Evolutionary conservation across 179 eudicot species (phyloP).

Genomic region (Vitellaria paradoxa): DNA sequence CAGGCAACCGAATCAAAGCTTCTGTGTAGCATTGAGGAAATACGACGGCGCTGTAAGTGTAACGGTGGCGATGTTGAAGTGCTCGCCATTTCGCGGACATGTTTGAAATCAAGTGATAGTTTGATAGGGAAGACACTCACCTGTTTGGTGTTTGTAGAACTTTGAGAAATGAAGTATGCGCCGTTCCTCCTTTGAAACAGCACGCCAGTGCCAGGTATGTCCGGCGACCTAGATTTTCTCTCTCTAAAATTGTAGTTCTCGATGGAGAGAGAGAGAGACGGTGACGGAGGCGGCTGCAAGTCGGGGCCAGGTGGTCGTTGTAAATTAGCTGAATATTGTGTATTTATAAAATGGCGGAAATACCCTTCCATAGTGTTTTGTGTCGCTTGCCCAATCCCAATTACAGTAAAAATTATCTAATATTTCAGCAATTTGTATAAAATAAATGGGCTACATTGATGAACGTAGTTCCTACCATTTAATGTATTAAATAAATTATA

Average conservation of each 20-base stretch:
- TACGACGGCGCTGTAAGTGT: slow-evolving; percentile 74
- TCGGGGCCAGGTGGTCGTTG: background rate
- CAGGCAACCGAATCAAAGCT: slow-evolving; percentile 38
- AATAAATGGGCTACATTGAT: no score
- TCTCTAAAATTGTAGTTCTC: background rate
- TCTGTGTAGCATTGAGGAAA: slow-evolving; percentile 61
- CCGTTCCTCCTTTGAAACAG: background rate
- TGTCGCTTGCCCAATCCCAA: no score
- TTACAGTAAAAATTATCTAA: no score
- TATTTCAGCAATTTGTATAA: no score
- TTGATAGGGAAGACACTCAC: background rate
- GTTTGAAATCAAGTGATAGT: background rate
- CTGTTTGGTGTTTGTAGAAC: background rate
- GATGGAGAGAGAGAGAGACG: background rate
- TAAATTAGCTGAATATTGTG: background rate
- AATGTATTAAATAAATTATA: no score
- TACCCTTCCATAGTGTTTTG: background rate
- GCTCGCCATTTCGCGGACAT: slow-evolving; percentile 99
- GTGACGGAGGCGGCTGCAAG: background rate
- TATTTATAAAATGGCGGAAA: background rate
- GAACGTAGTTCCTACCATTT: no score
- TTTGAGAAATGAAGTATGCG: background rate
- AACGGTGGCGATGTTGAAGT: slow-evolving; percentile 92
- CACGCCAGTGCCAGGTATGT: background rate
- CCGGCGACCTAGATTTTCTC: background rate